Evolutionary conservation across 495 filamentous ascomycete genomes (phyloP), one percentile per base, ranked within the genome.

Genomic region (Penicillium verhagenii): DNA sequence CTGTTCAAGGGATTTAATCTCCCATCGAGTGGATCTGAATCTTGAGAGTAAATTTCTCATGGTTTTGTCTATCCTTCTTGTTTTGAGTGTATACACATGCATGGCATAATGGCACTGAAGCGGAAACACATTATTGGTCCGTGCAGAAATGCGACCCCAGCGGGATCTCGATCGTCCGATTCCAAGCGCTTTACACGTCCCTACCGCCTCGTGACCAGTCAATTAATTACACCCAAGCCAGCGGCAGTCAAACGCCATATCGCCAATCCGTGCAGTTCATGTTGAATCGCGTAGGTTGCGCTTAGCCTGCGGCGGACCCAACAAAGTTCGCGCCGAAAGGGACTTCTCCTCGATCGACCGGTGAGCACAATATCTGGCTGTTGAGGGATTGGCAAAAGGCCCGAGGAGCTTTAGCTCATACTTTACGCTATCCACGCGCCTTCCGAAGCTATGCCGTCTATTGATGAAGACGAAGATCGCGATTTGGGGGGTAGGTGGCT

Each of bases 401-500:
- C 33, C 16, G 33, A 5, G 3, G 9, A 43, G n/a, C n/a, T n/a
- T n/a, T n/a, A n/a, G n/a, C n/a, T n/a, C 19, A 21, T 2, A 0
- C 3, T 25, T 5, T 39, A 25, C 0, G 26, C 6, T 19, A 21
- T 1, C 29, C 13, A 38, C 47, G 24, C n/a, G 4, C 4, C 23
- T 28, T 9, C n/a, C 4, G 33, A 20, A 37, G 14, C 26, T 16
- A 73, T 75, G 71, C 65, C 55, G 23, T 71, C 66, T 4, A 58
- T 70, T n/a, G 70, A 54, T 50, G 73, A 77, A 44, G 82, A 85
- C 21, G 79, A 84, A 33, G 82, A 85, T 50, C 73, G 81, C 23
- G 78, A 82, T 59, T 65, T 79, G 59, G 77, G 70, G 59, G 81
- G 80, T 80, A 65, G 56, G 61, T 58, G 19, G 14, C 42, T 52